These are phyloP conservation scores for Nymphaea colorata DNA, from an alignment of 164 flowering plant genomes.

Conservation along the genomic window DNA sequence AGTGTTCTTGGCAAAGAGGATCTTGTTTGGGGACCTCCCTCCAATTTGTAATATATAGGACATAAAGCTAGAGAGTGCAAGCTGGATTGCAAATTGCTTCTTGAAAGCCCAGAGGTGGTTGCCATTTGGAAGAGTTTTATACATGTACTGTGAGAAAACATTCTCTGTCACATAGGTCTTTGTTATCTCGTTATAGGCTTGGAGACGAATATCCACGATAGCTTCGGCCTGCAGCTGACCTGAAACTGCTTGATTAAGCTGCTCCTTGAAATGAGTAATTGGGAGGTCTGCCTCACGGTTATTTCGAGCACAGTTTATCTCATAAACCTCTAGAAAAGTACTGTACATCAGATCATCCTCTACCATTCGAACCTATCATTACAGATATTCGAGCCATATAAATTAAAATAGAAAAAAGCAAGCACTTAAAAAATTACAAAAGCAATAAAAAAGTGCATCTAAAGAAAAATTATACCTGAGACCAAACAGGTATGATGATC, in stretches of 20 bases:
- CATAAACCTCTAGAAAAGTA: slow-evolving; percentile 98
- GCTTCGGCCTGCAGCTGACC: slow-evolving; percentile 89
- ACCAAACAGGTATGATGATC: slow-evolving; percentile 98
- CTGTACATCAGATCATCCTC: slow-evolving; percentile 98
- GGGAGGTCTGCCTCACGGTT: slow-evolving; percentile 95
- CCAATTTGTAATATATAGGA: slow-evolving; percentile 96
- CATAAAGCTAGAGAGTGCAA: slow-evolving; percentile 92
- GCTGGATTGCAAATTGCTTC: slow-evolving; percentile 93
- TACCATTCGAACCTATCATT: slow-evolving; percentile 84
- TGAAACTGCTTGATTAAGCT: slow-evolving; percentile 84
- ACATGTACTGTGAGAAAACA: slow-evolving; percentile 94
- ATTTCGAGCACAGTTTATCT: slow-evolving; percentile 90
- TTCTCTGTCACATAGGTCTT: slow-evolving; percentile 56
- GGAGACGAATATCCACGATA: slow-evolving; percentile 87
- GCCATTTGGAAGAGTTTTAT: slow-evolving; percentile 75
- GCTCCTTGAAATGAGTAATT: slow-evolving; percentile 87
- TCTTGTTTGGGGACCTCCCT: slow-evolving; percentile 97
- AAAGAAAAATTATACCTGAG: slow-evolving; percentile 51
- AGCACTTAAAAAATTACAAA: background rate
- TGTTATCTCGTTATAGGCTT: slow-evolving; percentile 83
- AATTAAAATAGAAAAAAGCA: background rate
- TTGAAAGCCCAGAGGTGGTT: slow-evolving; percentile 98
- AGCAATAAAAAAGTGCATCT: background rate
- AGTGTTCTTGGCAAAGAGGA: slow-evolving; percentile 90
- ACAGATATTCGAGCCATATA: background rate